Evolutionary conservation across 495 filamentous ascomycete genomes (phyloP).

Genomic region (Poronia punctata): DNA sequence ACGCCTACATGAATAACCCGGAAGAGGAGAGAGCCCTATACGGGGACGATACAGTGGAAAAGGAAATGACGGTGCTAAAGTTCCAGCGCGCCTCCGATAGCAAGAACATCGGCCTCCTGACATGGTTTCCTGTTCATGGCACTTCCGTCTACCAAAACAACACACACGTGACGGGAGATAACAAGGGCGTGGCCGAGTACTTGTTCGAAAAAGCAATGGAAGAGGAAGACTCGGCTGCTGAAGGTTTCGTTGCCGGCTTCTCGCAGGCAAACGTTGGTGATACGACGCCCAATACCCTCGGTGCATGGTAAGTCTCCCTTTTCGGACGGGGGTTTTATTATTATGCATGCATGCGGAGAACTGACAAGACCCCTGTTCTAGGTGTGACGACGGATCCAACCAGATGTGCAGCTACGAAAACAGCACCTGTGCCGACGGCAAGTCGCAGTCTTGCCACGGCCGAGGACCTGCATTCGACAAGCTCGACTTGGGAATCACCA

Average conservation of each 20-base stretch:
- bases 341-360: background rate
- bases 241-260: constrained; percentile 80
- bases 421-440: constrained; percentile 69
- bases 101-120: constrained; percentile 71
- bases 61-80: constrained; percentile 74
- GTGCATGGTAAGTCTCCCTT: constrained; percentile 58
- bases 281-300: constrained; percentile 79
- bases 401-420: constrained; percentile 58
- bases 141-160: constrained; percentile 91
- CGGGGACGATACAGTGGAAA: constrained; percentile 62
- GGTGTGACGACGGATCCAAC: constrained; percentile 67
- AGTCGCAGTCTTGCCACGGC: constrained; percentile 69
- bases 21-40: constrained; percentile 69
- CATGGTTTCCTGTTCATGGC: constrained; percentile 90
- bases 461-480: constrained; percentile 69
- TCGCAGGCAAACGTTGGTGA: constrained; percentile 93
- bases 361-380: constrained; percentile 10
- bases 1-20: constrained; percentile 85
- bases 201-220: constrained; percentile 71
- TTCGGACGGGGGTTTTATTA: background rate
- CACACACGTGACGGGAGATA: constrained; percentile 87
- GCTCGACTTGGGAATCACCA: constrained; percentile 62
- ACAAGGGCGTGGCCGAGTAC: constrained; percentile 86
- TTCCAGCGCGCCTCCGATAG: constrained; percentile 56
- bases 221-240: constrained; percentile 34